These are phyloP conservation scores for Penicillium malachiteum DNA, from an alignment of 495 filamentous ascomycete species.

Conservation along the genomic window DNA sequence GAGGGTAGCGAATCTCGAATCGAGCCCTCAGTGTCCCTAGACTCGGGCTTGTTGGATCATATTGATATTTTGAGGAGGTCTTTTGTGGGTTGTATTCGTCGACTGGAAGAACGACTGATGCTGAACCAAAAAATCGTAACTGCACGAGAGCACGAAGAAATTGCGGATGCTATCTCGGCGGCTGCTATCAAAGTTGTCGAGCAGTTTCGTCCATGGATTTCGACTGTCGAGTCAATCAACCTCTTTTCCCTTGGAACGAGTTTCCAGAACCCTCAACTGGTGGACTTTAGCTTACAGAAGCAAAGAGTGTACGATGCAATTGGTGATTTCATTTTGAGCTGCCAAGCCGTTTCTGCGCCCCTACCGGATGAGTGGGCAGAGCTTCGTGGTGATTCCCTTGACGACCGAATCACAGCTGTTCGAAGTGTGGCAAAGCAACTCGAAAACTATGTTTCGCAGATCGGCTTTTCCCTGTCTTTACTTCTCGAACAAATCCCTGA, in stretches of 20 bases:
- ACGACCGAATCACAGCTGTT: constrained; percentile 79
- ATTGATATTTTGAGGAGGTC: constrained; percentile 81
- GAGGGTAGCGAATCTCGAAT: constrained; percentile 65
- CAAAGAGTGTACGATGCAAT: constrained; percentile 90
- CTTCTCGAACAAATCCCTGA: constrained; percentile 74
- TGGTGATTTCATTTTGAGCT: constrained; percentile 81
- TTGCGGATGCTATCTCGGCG: constrained; percentile 72
- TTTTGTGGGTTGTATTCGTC: constrained; percentile 76
- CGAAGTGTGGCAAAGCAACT: constrained; percentile 72
- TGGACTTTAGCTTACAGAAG: constrained; percentile 86
- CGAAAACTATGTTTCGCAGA: constrained; percentile 81
- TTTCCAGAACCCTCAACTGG: constrained; percentile 79
- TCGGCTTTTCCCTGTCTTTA: constrained; percentile 82
- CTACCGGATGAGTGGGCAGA: constrained; percentile 95
- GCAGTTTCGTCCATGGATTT: constrained; percentile 82
- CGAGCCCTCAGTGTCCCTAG: constrained; percentile 73
- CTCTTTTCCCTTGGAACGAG: constrained; percentile 69
- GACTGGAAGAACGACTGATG: constrained; percentile 79
- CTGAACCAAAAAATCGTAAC: constrained; percentile 76
- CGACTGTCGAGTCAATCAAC: constrained; percentile 84
- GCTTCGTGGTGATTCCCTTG: constrained; percentile 84
- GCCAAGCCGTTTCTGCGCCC: constrained; percentile 84
- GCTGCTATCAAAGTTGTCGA: constrained; percentile 77
- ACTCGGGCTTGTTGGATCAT: constrained; percentile 72
- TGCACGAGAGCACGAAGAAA: constrained; percentile 62